Evolutionary conservation across 495 filamentous ascomycete genomes (phyloP), one percentile per base, ranked within the genome.

Genomic region (Evernia prunastri): DNA sequence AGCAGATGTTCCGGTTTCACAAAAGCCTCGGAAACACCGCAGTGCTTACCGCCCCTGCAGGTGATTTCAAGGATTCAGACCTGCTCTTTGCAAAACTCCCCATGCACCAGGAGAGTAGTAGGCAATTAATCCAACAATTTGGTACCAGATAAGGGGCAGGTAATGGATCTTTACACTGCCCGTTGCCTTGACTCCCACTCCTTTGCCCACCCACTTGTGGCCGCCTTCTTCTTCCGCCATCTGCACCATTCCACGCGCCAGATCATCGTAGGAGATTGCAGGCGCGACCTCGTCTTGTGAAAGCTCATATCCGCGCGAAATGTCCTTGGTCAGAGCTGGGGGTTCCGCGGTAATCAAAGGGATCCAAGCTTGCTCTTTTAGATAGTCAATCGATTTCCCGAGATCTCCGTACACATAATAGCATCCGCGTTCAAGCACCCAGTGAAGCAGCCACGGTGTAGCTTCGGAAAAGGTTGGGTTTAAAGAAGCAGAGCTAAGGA

Each of bases 151-250:
- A 20, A 60, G 58, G 18, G 58, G 58, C 39, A 42, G 33, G 13
- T 13, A 33, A 18, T 60, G 6, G 2, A 45, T 60, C 39, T 60
- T 60, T 13, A 60, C 58, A 8, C 6, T 47, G 37, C 58, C 58
- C 31, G 37, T 60, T 31, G 58, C 36, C 37, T 60, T 60, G 5
- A 60, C 20, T 13, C 58, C 58, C 17, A 60, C 58, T 33, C 58
- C 58, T 60, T 60, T 43, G 25, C 58, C 58, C 17, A 60, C 39
- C 58, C 58, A 60, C n/a, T 60, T 60, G 18, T 23, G 39, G 25
- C 58, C 58, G 39, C 37, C 58, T 15, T 45, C 58, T 35, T 60
- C 58, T 60, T 60, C 58, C 39, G 58, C 58, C 58, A 60, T 60
- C 35, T 60, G 58, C 37, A 60, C 58, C 58, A 60, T 60, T 13